Evolutionary conservation across 306 rosid species (phyloP).

Genomic region (Cucumis cinereus): DNA sequence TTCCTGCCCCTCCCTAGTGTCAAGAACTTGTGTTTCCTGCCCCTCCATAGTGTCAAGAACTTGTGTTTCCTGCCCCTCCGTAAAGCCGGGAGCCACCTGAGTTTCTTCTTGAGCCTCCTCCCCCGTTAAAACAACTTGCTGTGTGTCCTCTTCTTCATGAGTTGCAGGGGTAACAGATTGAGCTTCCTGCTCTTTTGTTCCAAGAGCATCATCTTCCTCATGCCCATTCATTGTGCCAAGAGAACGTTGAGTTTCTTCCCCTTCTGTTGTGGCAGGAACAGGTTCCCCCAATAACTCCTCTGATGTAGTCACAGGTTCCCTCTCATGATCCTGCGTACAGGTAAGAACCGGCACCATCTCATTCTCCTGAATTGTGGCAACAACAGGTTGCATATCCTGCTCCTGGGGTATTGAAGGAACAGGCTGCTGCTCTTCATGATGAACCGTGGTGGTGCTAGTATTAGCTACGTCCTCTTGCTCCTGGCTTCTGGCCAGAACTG

Average conservation of each 20-base stretch:
- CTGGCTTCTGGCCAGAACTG: not conserved
- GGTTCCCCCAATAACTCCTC: conserved; percentile 2
- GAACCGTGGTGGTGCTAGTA: not conserved
- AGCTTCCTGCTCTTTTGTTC: not conserved
- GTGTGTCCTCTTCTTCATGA: not conserved
- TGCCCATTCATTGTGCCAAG: not conserved
- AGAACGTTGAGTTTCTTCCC: not conserved
- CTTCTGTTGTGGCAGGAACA: conserved; percentile 2
- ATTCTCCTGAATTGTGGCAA: not conserved
- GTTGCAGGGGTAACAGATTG: not conserved
- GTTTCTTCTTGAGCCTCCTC: not conserved
- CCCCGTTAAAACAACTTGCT: not conserved
- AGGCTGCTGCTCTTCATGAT: not conserved
- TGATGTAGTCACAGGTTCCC: not conserved
- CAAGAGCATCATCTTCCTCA: not conserved
- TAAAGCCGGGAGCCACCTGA: not conserved
- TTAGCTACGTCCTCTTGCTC: not conserved
- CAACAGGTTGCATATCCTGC: not conserved
- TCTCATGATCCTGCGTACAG: not conserved
- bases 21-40: not conserved
- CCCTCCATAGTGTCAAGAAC: not conserved
- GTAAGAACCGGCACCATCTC: conserved; percentile 6
- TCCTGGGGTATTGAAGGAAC: conserved; percentile 1
- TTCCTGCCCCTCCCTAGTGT: too few species aligned
- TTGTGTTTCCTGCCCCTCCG: conserved; percentile 3